These are phyloP conservation scores for Trichoderma gracile DNA, from an alignment of 2,329 filamentous ascomycete genomes.

Conservation along the genomic window DNA sequence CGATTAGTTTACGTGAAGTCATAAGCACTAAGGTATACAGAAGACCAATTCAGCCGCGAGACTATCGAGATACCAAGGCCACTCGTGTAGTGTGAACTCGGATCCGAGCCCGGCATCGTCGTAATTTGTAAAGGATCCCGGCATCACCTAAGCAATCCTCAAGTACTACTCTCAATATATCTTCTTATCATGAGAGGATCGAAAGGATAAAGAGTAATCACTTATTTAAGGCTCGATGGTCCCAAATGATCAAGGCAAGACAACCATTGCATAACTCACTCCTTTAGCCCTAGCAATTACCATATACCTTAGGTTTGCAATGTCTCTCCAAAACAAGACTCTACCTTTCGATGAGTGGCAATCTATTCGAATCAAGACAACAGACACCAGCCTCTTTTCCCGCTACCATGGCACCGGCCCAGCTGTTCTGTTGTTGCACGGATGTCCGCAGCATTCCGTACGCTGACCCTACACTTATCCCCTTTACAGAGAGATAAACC, in stretches of 20 bases:
- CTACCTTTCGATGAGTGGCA: constrained; percentile 17
- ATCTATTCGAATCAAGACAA: constrained; percentile 10
- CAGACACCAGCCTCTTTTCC: constrained; percentile 4
- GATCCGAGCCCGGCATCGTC: too few relatives aligned
- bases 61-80: too few relatives aligned
- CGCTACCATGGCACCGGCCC: constrained; percentile 12
- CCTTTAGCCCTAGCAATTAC: background rate
- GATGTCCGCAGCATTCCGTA: constrained; percentile 20
- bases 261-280: background rate
- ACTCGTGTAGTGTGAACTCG: too few relatives aligned
- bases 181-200: too few relatives aligned
- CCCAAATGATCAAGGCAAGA: background rate
- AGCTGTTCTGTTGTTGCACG: background rate
- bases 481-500: background rate
- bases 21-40: too few relatives aligned
- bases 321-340: background rate
- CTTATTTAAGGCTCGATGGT: background rate
- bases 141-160: too few relatives aligned
- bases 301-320: background rate
- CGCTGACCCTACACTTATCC: background rate
- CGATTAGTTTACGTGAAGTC: too few relatives aligned
- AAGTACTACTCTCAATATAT: too few relatives aligned
- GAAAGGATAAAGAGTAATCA: background rate
- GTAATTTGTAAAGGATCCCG: too few relatives aligned
- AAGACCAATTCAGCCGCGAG: too few relatives aligned